Evolutionary conservation across 225 moss, liverwort and hornwort genomes (phyloP).

Genomic region (Bryoerythrophyllum caledonicum): DNA sequence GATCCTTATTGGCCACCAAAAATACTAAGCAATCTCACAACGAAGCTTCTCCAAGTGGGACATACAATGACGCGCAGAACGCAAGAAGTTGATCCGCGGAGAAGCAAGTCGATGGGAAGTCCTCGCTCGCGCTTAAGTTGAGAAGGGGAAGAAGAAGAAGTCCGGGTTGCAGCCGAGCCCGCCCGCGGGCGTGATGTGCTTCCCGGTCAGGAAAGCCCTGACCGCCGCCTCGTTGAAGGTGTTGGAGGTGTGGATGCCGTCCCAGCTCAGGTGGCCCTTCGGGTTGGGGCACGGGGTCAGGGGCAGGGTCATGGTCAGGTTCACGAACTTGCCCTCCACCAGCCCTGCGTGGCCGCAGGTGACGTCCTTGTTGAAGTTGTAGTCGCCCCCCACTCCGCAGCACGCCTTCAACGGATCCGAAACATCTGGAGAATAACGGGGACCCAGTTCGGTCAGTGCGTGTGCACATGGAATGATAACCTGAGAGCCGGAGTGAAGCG

Average conservation of each 20-base stretch:
- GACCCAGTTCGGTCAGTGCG: too few relatives aligned
- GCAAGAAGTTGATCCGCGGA: not conserved
- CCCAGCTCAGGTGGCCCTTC: conserved; percentile 40
- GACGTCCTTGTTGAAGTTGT: conserved; percentile 49
- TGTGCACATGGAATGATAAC: too few relatives aligned
- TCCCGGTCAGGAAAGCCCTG: conserved; percentile 42
- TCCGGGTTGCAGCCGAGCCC: conserved; percentile 46
- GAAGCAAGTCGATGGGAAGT: not conserved
- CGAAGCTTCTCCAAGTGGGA: not conserved
- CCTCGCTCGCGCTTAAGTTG: conserved; percentile 1
- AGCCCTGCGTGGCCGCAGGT: conserved; percentile 35
- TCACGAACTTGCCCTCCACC: conserved; percentile 29
- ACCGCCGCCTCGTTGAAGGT: conserved; percentile 35
- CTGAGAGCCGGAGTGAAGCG: too few relatives aligned
- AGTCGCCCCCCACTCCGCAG: conserved; percentile 51
- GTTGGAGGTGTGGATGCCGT: conserved; percentile 58
- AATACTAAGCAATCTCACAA: not conserved
- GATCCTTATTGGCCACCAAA: not conserved
- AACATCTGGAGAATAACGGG: conserved; percentile 16
- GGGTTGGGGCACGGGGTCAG: conserved; percentile 23
- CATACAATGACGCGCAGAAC: not conserved
- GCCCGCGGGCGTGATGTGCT: conserved; percentile 42
- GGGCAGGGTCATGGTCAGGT: conserved; percentile 32
- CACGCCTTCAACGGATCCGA: conserved; percentile 42
- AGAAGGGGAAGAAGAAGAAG: conserved; percentile 35